Conservation (phyloP, 2,329 filamentous ascomycete species). For the Trichocomaceae sp. region DNA sequence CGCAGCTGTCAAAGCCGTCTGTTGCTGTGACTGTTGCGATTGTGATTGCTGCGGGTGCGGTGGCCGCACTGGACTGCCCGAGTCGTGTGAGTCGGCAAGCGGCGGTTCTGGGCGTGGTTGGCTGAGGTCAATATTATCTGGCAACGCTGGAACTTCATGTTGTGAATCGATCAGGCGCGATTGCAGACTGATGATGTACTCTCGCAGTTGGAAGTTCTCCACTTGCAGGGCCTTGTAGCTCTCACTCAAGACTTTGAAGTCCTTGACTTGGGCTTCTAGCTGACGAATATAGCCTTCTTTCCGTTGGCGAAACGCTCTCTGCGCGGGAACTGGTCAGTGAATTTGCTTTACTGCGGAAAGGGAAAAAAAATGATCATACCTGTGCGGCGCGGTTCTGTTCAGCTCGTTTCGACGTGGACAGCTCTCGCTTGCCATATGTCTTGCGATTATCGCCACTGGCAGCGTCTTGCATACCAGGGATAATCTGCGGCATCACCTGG, state of each 20-base stretch:
- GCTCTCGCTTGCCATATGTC: slow-evolving; percentile 68
- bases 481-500: slow-evolving; percentile 25
- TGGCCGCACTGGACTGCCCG: background rate
- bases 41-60: background rate
- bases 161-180: slow-evolving; percentile 75
- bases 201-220: slow-evolving; percentile 84
- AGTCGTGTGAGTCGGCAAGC: slow-evolving; percentile 16
- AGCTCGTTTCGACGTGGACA: slow-evolving; percentile 92
- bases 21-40: slow-evolving; percentile 18
- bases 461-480: slow-evolving; percentile 27
- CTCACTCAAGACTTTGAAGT: slow-evolving; percentile 67
- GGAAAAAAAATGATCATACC: slow-evolving; percentile 46
- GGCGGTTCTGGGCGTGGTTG: slow-evolving; percentile 43
- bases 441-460: slow-evolving; percentile 54
- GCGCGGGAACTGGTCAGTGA: slow-evolving; percentile 14
- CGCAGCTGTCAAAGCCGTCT: slow-evolving; percentile 15
- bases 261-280: slow-evolving; percentile 85
- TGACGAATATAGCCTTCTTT: slow-evolving; percentile 99
- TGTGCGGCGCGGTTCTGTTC: slow-evolving; percentile 96
- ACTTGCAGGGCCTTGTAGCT: slow-evolving; percentile 72
- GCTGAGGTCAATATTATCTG: slow-evolving; percentile 67
- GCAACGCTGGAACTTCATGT: slow-evolving; percentile 77
- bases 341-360: background rate
- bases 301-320: slow-evolving; percentile 94
- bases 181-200: slow-evolving; percentile 89